Evolutionary conservation across 2,329 filamentous ascomycete species (phyloP).

Genomic region (Calonectria crousiana): DNA sequence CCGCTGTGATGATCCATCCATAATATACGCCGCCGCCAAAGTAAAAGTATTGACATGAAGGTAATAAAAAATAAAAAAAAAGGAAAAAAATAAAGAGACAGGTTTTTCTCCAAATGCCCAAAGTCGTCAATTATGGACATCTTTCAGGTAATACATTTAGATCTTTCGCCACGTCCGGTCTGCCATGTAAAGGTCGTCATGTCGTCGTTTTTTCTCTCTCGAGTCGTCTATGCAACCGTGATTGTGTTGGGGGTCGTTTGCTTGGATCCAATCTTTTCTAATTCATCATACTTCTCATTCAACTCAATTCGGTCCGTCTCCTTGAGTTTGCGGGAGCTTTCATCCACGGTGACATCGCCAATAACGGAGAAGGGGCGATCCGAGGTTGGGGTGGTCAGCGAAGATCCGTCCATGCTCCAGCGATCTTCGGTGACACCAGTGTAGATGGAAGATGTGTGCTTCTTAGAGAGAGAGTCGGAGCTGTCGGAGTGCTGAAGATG

Average conservation of each 20-base stretch:
- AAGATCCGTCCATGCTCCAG: constrained; percentile 53
- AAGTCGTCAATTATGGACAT: constrained; percentile 28
- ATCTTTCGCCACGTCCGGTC: constrained; percentile 37
- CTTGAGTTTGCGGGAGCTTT: constrained; percentile 46
- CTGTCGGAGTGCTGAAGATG: constrained; percentile 41
- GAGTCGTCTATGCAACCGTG: constrained; percentile 40
- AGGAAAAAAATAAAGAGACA: constrained; percentile 24
- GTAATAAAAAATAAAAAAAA: neutral
- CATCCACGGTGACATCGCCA: constrained; percentile 47
- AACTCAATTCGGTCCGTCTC: constrained; percentile 39
- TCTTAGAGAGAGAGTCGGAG: constrained; percentile 47
- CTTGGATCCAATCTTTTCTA: constrained; percentile 39
- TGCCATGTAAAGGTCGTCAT: constrained; percentile 38
- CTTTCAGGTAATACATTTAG: constrained; percentile 35
- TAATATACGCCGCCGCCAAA: constrained; percentile 43
- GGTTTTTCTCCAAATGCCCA: constrained; percentile 35
- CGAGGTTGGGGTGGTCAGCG: constrained; percentile 54
- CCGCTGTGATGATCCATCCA: constrained; percentile 34
- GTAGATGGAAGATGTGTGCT: constrained; percentile 54
- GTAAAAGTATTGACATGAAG: constrained; percentile 46
- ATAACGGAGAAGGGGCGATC: constrained; percentile 50
- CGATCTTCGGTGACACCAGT: constrained; percentile 53
- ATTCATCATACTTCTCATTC: constrained; percentile 39
- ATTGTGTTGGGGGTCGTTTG: constrained; percentile 42
- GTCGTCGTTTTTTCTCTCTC: constrained; percentile 23